Conservation (phyloP, 2,329 filamentous ascomycete species). For the Penicillium palitans region DNA sequence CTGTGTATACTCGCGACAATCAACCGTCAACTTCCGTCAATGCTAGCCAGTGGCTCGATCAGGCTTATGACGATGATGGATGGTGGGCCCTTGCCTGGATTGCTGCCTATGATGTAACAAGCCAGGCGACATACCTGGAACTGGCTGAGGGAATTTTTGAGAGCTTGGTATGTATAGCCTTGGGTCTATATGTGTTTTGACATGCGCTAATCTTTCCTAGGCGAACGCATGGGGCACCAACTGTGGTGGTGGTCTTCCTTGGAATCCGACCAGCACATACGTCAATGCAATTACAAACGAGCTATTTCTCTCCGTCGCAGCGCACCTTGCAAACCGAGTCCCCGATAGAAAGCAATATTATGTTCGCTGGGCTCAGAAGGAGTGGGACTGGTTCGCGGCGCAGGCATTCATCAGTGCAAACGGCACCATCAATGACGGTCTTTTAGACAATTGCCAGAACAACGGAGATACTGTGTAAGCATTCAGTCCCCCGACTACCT, state of each 20-base stretch:
- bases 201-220: constrained; percentile 12
- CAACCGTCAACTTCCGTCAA: constrained; percentile 17
- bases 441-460: constrained; percentile 54
- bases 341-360: constrained; percentile 40
- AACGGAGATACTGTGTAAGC: constrained; percentile 38
- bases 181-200: background rate
- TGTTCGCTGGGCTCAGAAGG: constrained; percentile 47
- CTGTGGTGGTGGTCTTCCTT: constrained; percentile 51
- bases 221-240: constrained; percentile 45
- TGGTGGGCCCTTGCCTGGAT: constrained; percentile 59
- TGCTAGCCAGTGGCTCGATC: constrained; percentile 30
- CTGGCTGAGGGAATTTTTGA: constrained; percentile 53
- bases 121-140: constrained; percentile 46
- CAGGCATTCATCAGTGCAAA: constrained; percentile 51
- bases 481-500: too few relatives aligned
- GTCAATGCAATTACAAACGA: constrained; percentile 59
- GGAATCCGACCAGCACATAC: constrained; percentile 48
- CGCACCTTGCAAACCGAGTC: constrained; percentile 56
- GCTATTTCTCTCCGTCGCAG: constrained; percentile 56
- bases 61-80: constrained; percentile 54
- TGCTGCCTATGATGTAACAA: constrained; percentile 55
- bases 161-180: constrained; percentile 38
- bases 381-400: constrained; percentile 54
- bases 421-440: constrained; percentile 56
- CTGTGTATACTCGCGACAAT: constrained; percentile 10